Base-by-base conservation (phyloP, 805 yeast species). In the Candida ipomoeae region DNA sequence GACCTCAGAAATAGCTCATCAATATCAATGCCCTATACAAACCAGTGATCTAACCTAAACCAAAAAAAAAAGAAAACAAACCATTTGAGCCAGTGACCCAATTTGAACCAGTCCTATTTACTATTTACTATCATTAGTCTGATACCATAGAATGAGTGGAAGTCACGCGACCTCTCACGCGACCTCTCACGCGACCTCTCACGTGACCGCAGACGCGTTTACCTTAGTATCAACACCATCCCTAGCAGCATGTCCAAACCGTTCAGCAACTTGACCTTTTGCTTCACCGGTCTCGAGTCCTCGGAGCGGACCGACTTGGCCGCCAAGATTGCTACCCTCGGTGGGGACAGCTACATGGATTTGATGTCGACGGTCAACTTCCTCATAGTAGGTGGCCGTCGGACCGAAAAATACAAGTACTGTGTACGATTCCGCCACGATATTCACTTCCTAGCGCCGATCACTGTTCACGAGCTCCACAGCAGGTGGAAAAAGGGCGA, bases 301-400 rank as follows among this genome's bases (percentile, higher is more conserved):
- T 62, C 66, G 2, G 61, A 66, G 33, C 71, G 81, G 54, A 69
- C 72, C 21, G 74, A 69, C 14, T 59, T 83, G 26, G 70, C 76
- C 2, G 62, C 66, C 8, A 76, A 75, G 59, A 74, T 85, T 50
- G 62, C 67, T 26, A 68, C 74, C 7, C 70, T 85, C 63, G 92
- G 91, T 6, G 91, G 90, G 1, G 60, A 58, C 8, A 79, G 75
- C 55, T 73, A 76, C 51, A 73, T 74, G 39, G 84, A 84, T 58
- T 65, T 85, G 55, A 81, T 84, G 71, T 78, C 82, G 44, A 83
- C 82, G 61, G 84, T 81, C 2, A 74, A 78, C 48, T 78, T 79
- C 38, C 64, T 86, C 23, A 71, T 86, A 5, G 83, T 84, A 31
- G 89, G 89, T 1, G 74, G 73, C 38, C 67, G 78, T 29, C 67